Percentiles rank a stretch among this genome's conserved stretches.
These are phyloP conservation scores for Quercus lobata DNA, from an alignment of 331 rosid species.

Conservation along the genomic window DNA sequence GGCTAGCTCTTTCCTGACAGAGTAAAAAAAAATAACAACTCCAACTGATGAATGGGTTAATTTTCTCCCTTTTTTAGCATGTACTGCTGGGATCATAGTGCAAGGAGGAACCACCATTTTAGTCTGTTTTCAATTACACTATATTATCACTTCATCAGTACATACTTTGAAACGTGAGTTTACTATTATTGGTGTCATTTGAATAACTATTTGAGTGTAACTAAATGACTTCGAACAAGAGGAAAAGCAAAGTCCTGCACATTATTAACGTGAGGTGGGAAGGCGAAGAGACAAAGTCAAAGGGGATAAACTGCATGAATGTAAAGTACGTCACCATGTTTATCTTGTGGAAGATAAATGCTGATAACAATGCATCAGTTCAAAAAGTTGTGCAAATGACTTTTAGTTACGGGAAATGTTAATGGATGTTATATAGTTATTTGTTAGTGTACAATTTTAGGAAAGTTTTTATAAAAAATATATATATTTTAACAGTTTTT, in stretches of 20 bases:
- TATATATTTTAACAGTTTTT: too few species aligned
- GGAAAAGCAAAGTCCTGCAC: neutral
- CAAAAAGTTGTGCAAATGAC: neutral
- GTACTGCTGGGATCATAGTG: neutral
- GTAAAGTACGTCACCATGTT: neutral
- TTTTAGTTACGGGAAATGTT: neutral
- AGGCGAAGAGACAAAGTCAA: neutral
- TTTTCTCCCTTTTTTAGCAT: too few species aligned
- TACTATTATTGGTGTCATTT: neutral
- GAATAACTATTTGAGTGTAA: neutral
- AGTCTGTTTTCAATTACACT: too few species aligned
- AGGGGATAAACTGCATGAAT: neutral
- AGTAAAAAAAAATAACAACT: neutral
- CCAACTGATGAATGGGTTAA: neutral
- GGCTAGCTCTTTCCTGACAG: slow-evolving; percentile 58
- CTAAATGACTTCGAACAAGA: neutral
- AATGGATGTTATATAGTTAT: neutral
- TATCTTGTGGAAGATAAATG: slow-evolving; percentile 17
- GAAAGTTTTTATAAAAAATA: neutral
- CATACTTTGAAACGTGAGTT: neutral
- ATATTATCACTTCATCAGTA: neutral
- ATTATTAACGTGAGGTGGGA: neutral
- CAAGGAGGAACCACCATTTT: neutral
- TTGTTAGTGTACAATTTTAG: too few species aligned
- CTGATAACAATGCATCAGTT: neutral